Evolutionary conservation across 2,329 filamentous ascomycete genomes (phyloP).

Genomic region (Ceratocystis harringtonii): DNA sequence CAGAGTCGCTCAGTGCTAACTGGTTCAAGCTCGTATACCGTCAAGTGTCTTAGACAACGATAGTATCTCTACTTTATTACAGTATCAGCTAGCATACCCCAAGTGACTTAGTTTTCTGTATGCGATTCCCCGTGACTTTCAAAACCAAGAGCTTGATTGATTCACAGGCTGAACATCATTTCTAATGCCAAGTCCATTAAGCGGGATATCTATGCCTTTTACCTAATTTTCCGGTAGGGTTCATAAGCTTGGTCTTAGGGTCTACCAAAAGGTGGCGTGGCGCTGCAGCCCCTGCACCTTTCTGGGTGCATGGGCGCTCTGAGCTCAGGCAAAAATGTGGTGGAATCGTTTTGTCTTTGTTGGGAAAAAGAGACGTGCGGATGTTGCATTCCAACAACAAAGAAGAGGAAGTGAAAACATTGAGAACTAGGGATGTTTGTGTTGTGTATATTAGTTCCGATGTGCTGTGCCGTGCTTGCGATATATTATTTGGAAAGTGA

Average conservation of each 20-base stretch:
- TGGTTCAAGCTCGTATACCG: too few relatives aligned
- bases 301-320: not conserved
- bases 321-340: not conserved
- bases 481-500: too few relatives aligned
- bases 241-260: not conserved
- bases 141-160: too few relatives aligned
- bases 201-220: too few relatives aligned
- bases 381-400: not conserved
- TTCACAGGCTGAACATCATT: too few relatives aligned
- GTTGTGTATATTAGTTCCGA: not conserved
- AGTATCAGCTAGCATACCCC: too few relatives aligned
- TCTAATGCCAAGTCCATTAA: too few relatives aligned
- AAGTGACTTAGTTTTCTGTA: too few relatives aligned
- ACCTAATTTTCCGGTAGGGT: not conserved
- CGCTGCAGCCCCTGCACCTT: not conserved
- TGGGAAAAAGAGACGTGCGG: not conserved
- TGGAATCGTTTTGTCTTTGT: not conserved
- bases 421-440: not conserved
- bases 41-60: too few relatives aligned
- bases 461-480: not conserved
- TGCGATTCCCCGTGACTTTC: too few relatives aligned
- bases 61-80: too few relatives aligned
- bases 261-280: not conserved
- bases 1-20: too few relatives aligned
- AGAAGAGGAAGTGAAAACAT: not conserved